A percentile compares a stretch with the other conserved stretches of the same genome.
Evolutionary conservation across 345 rosid genomes (phyloP).

Genomic region (Murraya paniculata): DNA sequence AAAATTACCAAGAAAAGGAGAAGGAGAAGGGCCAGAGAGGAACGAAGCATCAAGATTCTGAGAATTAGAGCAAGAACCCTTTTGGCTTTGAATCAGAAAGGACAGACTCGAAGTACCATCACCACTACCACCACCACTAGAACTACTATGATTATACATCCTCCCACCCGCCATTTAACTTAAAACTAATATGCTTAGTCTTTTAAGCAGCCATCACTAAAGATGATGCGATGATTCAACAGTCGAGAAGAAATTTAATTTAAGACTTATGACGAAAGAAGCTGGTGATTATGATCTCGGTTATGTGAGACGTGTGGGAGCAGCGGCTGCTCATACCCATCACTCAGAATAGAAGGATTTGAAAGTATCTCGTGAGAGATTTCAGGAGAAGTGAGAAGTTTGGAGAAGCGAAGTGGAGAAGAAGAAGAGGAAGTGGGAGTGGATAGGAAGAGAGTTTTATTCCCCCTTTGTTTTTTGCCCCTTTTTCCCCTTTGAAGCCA

Average conservation of each 20-base stretch:
- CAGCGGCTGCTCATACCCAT: conserved; percentile 69
- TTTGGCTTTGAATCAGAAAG: conserved; percentile 42
- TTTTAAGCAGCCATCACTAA: conserved; percentile 22
- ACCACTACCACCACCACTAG: conserved; percentile 16
- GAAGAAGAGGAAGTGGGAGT: neutral
- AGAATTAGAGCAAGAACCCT: conserved; percentile 35
- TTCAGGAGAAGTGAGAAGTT: neutral
- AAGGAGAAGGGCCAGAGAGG: conserved; percentile 46
- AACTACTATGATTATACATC: conserved; percentile 7
- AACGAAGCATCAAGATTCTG: conserved; percentile 38
- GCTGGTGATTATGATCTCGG: conserved; percentile 76
- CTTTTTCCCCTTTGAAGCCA: neutral
- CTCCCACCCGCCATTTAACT: conserved; percentile 43
- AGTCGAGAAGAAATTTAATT: neutral
- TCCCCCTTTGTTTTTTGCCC: too few species aligned
- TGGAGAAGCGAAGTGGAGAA: neutral
- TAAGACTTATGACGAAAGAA: conserved; percentile 71
- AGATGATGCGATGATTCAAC: conserved; percentile 8
- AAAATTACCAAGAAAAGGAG: conserved; percentile 44
- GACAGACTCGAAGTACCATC: conserved; percentile 30
- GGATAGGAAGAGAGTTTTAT: neutral
- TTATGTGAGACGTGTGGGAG: conserved; percentile 69
- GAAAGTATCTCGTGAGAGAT: neutral
- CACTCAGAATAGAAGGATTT: conserved; percentile 36
- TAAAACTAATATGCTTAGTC: neutral